Percentiles rank a stretch among this genome's conserved stretches.
phyloP scores from a whole-genome alignment of 305 asterid species.

The Caryopteris hybrid region DNA sequence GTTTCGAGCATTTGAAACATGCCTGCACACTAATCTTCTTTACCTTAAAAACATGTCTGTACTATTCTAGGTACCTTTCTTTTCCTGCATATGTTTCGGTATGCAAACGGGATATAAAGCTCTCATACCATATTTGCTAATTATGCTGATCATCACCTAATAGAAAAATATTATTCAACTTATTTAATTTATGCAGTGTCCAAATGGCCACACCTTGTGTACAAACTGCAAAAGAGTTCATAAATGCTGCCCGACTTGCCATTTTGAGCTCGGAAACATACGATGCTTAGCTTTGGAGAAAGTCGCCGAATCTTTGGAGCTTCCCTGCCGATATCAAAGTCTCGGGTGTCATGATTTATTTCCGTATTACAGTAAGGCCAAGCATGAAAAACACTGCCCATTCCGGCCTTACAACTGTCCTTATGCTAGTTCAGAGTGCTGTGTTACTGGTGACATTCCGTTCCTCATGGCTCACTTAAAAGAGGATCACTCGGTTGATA shows the following conservation, averaged over 20 bases:
- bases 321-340: constrained; percentile 66
- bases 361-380: constrained; percentile 57
- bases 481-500: constrained; percentile 84
- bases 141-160: too few species aligned
- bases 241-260: constrained; percentile 68
- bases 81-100: background rate
- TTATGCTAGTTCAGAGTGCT: constrained; percentile 75
- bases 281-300: constrained; percentile 82
- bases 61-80: background rate
- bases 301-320: constrained; percentile 69
- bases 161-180: background rate
- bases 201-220: constrained; percentile 82
- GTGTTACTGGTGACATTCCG: constrained; percentile 57
- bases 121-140: too few species aligned
- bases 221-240: constrained; percentile 56
- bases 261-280: constrained; percentile 55
- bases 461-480: constrained; percentile 63
- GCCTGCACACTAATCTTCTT: background rate
- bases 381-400: constrained; percentile 67
- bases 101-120: too few species aligned
- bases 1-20: background rate
- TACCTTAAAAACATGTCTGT: background rate
- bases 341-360: constrained; percentile 60
- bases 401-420: constrained; percentile 84
- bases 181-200: constrained; percentile 51